Base-by-base conservation (phyloP, 441 rosid species). In the Aquilaria agallochum region DNA sequence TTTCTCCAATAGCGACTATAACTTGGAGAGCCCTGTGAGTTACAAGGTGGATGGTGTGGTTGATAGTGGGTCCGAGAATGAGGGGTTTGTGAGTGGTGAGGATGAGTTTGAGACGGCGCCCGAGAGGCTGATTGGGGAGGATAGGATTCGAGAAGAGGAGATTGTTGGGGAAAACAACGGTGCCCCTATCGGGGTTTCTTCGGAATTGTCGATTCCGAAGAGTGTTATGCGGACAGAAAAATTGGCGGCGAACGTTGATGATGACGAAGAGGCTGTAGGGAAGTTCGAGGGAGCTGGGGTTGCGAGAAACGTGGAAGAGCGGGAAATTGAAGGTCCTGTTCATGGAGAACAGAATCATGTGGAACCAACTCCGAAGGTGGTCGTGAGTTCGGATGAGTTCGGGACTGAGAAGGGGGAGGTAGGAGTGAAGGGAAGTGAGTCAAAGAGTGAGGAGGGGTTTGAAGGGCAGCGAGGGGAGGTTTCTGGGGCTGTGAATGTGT, bases 31-130 rank as follows among this genome's bases (percentile, higher is more conserved):
- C 73, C 68, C 63, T 11, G 27, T 59, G 11, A 56, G 32, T 42
- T 47, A 66, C 31, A 59, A 52, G 58, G 60, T 36, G 32, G 64
- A 62, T 72, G 63, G 48, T 69, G 32, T 69, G 65, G 63, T 56
- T 58, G 45, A 44, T 59, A 80, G 50, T 46, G 73, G 66, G 34
- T 72, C 72, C 55, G 68, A 55, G 10, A 76, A 80, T 12, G 84
- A 50, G 59, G 83, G 74, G 33, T 73, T 70, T 73, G 67, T 72
- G 72, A 83, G 80, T 62, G 80, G 75, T 31, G 77, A 44, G 6
- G 82, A 81, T 74, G 86, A 71, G 66, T 68, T 84, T 10, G 81
- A 78, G 49, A 60, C 80, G 33, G 74, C 72, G 0, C 40, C 72
- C 33, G 79, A 74, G 56, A 53, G 40, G 70, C 72, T 66, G 2